phyloP scores from a whole-genome alignment of 2,329 filamentous ascomycete species.

The Colletotrichum cordylinicola region DNA sequence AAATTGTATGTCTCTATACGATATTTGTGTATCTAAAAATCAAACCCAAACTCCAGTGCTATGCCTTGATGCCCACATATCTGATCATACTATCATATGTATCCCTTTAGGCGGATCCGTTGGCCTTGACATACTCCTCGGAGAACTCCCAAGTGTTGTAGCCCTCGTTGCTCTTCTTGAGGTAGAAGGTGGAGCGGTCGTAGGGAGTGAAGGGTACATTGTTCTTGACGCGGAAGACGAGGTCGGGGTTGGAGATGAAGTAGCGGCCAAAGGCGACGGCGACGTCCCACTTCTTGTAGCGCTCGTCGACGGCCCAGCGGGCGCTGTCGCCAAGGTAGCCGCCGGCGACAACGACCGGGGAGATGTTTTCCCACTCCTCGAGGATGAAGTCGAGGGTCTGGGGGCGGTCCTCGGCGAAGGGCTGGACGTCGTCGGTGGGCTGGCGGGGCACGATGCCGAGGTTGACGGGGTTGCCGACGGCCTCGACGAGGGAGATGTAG shows the following conservation, averaged over 20 bases:
- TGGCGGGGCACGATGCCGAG: constrained; percentile 19
- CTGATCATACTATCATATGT: neutral
- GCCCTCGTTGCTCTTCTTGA: constrained; percentile 24
- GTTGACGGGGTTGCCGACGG: constrained; percentile 29
- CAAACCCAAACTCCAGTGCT: constrained; percentile 10
- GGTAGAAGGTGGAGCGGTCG: constrained; percentile 45
- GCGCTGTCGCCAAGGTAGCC: constrained; percentile 29
- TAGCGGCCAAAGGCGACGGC: constrained; percentile 41
- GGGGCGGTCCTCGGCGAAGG: constrained; percentile 12
- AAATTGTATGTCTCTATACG: neutral
- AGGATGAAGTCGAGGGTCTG: constrained; percentile 34
- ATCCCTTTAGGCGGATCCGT: neutral
- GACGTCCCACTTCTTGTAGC: constrained; percentile 27
- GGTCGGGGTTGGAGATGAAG: constrained; percentile 46
- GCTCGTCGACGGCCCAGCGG: constrained; percentile 29
- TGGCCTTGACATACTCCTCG: constrained; percentile 18
- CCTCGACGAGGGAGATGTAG: constrained; percentile 42
- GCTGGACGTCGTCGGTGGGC: constrained; percentile 22
- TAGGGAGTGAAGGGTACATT: constrained; percentile 41
- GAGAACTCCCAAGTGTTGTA: constrained; percentile 37
- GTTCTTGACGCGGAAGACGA: constrained; percentile 44
- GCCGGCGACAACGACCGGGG: constrained; percentile 36
- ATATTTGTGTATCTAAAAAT: neutral
- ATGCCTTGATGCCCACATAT: neutral
- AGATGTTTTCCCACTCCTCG: constrained; percentile 30